Evolutionary conservation across 2,329 filamentous ascomycete species (phyloP).

Genomic region (Cladosporium sp.): DNA sequence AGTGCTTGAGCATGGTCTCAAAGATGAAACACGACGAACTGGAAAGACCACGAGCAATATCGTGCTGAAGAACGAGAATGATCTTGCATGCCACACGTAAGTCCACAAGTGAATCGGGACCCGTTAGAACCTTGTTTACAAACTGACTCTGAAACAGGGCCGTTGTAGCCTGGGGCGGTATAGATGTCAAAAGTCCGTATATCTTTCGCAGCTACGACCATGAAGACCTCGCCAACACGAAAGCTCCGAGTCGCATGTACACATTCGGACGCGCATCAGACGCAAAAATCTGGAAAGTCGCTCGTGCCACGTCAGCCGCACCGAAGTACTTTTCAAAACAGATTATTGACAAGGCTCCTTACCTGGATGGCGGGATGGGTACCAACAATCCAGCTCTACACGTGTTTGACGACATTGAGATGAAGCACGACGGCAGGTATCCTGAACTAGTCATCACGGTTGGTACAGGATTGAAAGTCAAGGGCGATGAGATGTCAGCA

Average conservation of each 20-base stretch:
- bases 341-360: neutral
- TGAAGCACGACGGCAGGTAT: no score
- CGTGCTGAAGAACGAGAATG: no score
- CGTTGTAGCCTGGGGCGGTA: neutral
- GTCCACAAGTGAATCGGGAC: no score
- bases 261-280: neutral
- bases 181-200: neutral
- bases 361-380: conserved; percentile 13
- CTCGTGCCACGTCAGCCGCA: conserved; percentile 15
- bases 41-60: no score
- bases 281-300: conserved; percentile 12
- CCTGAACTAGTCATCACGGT: neutral
- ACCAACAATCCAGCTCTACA: neutral
- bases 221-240: no score
- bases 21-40: neutral
- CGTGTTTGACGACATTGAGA: neutral
- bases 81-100: neutral
- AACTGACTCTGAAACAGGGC: neutral
- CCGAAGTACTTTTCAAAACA: conserved; percentile 11
- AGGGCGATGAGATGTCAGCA: no score
- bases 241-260: neutral
- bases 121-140: no score
- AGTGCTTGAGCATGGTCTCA: neutral
- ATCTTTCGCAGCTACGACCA: neutral
- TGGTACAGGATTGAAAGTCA: neutral